Base-by-base conservation (phyloP, 1,284 basidiomycete species). In the Anthracocystis walkeri region DNA sequence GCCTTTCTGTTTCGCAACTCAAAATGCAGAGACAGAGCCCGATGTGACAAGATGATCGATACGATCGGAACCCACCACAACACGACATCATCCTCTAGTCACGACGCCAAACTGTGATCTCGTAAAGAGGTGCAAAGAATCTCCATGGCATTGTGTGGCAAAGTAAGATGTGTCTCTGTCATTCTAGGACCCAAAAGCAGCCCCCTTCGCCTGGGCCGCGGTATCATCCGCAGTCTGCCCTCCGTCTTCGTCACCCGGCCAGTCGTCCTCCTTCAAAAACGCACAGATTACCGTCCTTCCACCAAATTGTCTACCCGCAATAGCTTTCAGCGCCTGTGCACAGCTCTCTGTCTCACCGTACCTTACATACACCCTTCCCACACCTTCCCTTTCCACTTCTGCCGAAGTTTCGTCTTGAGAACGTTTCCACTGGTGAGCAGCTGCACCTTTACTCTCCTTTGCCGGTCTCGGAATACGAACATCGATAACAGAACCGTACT, bases 361-460 rank as follows among this genome's bases (percentile, higher is more conserved):
- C 86, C 93, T 92, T 77, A 97, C 93, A 85, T 95, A 97, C 18
- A 97, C 95, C 54, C 94, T 89, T 18, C 95, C 95, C 23, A 97
- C 95, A 52, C 95, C 95, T 4, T 92, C 89, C 44, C 93, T 92
- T 85, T 96, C 94, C 94, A 31, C 42, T 7, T 25, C 29, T 4
- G 21, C 27, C 54, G 45, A 90, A 87, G 63, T 90, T 89, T 81
- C 70, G 27, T 71, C 67, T 40, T 60, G 65, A 12, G 42, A 64
- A 18, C 63, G 53, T 48, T 77, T 75, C 81, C 81, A 84, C 48
- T 72, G 59, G 14, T 79, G 79, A 16, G 82, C 82, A 2, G 81
- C 80, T 4, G 70, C 65, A n/a, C 80, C 79, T 54, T 81, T 80
- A 50, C 66, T 73, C 58, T 79, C 60, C 51, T 66, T 69, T 11